phyloP scores from a whole-genome alignment of 202 grass and related monocot species.

The Brachypodium distachyon region DNA sequence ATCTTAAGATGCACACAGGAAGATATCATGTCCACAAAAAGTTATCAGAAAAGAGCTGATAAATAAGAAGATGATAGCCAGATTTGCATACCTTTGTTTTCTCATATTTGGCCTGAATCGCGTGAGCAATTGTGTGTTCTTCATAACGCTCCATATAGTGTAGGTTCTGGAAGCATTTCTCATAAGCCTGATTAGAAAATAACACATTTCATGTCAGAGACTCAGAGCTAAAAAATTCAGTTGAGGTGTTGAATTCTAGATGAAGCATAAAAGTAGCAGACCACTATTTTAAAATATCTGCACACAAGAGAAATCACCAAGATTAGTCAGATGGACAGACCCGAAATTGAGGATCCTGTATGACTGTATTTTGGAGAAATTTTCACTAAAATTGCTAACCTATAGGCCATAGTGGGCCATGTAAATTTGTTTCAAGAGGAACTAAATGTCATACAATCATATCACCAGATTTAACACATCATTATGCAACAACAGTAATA shows the following conservation, averaged over 20 bases:
- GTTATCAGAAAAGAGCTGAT: neutral
- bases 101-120: slow-evolving; percentile 83
- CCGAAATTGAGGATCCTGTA: neutral
- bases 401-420: neutral
- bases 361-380: neutral
- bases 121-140: slow-evolving; percentile 89
- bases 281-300: neutral
- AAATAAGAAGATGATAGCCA: neutral
- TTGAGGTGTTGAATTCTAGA: slow-evolving; percentile 1
- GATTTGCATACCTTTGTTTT: slow-evolving; percentile 67
- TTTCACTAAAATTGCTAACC: neutral
- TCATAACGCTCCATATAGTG: slow-evolving; percentile 89
- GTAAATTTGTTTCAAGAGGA: neutral
- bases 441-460: neutral
- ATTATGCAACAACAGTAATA: neutral
- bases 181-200: slow-evolving; percentile 63
- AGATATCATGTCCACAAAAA: neutral
- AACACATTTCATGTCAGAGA: neutral
- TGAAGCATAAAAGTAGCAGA: neutral
- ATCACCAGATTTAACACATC: neutral
- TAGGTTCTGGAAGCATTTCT: slow-evolving; percentile 98
- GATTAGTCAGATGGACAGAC: neutral
- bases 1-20: slow-evolving; percentile 37
- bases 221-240: slow-evolving; percentile 11
- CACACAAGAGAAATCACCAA: neutral